A percentile compares a stretch with the other conserved stretches of the same genome.
These are phyloP conservation scores for Hypoxylon intermedium DNA, from an alignment of 495 filamentous ascomycete genomes.

Conservation along the genomic window DNA sequence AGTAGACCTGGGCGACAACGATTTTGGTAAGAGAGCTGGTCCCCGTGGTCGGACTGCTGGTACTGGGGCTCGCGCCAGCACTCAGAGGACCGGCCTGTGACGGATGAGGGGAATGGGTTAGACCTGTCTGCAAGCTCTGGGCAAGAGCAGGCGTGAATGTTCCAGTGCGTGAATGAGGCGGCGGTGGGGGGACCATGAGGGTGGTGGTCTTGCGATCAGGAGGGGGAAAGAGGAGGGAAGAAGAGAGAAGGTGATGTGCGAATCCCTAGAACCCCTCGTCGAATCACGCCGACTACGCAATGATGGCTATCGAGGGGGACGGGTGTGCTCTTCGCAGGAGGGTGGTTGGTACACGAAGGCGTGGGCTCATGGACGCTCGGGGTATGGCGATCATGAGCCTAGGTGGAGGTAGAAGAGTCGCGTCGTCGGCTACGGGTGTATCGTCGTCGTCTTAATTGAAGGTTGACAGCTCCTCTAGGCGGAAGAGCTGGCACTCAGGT, in stretches of 20 bases:
- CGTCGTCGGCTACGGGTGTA: not conserved
- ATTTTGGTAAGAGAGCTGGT: conserved; percentile 78
- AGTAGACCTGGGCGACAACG: conserved; percentile 90
- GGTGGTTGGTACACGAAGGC: conserved; percentile 13
- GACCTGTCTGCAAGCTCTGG: conserved; percentile 56
- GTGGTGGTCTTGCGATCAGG: conserved; percentile 39
- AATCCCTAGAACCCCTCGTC: conserved; percentile 42
- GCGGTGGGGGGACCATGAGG: conserved; percentile 48
- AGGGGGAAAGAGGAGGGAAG: conserved; percentile 31
- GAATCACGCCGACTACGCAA: conserved; percentile 33
- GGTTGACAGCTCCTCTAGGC: conserved; percentile 5
- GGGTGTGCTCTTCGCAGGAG: conserved; percentile 12
- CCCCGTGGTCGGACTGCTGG: conserved; percentile 67
- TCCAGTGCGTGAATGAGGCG: conserved; percentile 53
- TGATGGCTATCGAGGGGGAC: conserved; percentile 21
- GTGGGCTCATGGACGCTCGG: conserved; percentile 24
- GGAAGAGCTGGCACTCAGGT: conserved; percentile 15
- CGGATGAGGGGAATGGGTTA: conserved; percentile 59
- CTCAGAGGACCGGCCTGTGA: conserved; percentile 60
- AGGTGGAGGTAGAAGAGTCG: conserved; percentile 10
- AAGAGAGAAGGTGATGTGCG: conserved; percentile 32
- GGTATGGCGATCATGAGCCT: conserved; percentile 41
- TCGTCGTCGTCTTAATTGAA: not conserved
- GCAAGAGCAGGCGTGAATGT: conserved; percentile 64
- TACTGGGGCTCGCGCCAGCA: conserved; percentile 69